phyloP scores from a whole-genome alignment of 164 flowering plant genomes.

The Sextonia rubra region DNA sequence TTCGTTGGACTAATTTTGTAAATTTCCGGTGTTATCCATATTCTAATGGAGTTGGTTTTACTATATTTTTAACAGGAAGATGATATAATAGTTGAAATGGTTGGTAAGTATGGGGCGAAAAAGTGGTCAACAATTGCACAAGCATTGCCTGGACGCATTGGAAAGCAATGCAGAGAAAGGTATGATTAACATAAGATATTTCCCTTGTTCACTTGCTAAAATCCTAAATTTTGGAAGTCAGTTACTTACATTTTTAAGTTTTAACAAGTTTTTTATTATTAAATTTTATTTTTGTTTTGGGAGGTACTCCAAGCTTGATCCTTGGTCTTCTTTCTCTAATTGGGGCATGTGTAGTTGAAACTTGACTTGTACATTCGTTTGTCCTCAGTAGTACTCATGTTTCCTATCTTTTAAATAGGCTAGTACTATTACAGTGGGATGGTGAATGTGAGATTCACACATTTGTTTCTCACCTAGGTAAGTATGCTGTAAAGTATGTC shows the following conservation, averaged over 20 bases:
- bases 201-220: not conserved
- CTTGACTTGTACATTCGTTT: not conserved
- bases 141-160: slow-evolving; percentile 53
- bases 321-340: too few species aligned
- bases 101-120: slow-evolving; percentile 34
- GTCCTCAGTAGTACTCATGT: not conserved
- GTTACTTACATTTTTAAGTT: too few species aligned
- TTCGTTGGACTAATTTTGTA: not conserved
- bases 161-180: slow-evolving; percentile 65
- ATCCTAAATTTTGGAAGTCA: too few species aligned
- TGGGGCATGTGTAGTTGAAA: not conserved
- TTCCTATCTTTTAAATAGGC: not conserved
- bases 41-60: not conserved
- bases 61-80: slow-evolving; percentile 34
- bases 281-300: too few species aligned
- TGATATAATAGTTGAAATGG: slow-evolving; percentile 40
- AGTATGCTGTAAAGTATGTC: too few species aligned
- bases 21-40: not conserved
- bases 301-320: too few species aligned
- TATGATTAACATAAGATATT: slow-evolving; percentile 8
- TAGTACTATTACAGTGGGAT: not conserved
- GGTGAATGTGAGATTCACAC: not conserved
- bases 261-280: too few species aligned
- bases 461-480: too few species aligned
- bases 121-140: slow-evolving; percentile 54